Base-by-base conservation (phyloP, 768 basidiomycete genomes). In the Calocera viscosa region DNA sequence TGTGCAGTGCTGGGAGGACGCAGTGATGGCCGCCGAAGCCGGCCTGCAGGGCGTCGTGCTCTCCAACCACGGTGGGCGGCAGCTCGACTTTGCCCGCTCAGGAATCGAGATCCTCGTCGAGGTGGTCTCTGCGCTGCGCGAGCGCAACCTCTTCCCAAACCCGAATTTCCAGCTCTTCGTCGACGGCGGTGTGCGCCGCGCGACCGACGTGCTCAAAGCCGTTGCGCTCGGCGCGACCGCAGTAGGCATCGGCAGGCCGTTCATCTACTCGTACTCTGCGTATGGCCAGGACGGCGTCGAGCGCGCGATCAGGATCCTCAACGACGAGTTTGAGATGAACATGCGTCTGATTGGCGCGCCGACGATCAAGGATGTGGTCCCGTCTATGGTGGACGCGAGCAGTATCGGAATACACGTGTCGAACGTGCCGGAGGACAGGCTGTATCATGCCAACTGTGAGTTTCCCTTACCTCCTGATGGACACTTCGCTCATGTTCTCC, bases 321-420 rank as follows among this genome's bases (percentile, higher is more conserved):
- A 82, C 70, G 91, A 94, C 71, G 95, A 99, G 76, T 92, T 99
- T 72, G 91, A 94, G 80, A 97, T 98, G 95, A 94, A 95, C 77
- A 83, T 97, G 84, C 87, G 94, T 17, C 80, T 98, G 1, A 77
- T 99, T 32, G 95, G 95, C 7, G 94, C 94, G 0, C 84, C 81
- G 2, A 88, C 83, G 0, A 75, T 98, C 49, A 82, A 81, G 65
- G 91, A 97, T 35, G 78, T 98, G 66, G 84, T 86, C 0, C 90
- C 89, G 0, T 84, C 85, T 49, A 94, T 98, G 94, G 91, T 98
- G 8, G 92, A 97, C 69, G 85, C 86, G 14, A 83, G 84, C 0
- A 87, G 85, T 64, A 76, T 95, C 33, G 78, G 80, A 65, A 75
- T 80, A 28, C 92, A 92, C 72, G 75, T 86, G 22, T 86, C 84